Evolutionary conservation across 2,329 filamentous ascomycete species (phyloP).

Genomic region (Tetracladium maxilliforme): DNA sequence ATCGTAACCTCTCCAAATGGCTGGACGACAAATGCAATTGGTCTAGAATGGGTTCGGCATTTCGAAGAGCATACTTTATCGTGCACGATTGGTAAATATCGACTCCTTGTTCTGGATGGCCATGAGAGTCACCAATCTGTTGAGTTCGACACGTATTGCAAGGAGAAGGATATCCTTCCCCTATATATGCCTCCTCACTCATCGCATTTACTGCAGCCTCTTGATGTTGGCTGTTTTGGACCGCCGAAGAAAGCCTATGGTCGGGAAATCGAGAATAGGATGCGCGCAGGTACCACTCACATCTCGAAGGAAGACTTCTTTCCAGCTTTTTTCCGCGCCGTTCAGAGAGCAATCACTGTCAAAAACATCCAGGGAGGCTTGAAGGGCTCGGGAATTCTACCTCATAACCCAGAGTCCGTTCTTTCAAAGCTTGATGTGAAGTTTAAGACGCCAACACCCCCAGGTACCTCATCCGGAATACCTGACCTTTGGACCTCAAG

Average conservation of each 20-base stretch:
- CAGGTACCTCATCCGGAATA: neutral
- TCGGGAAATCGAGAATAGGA: constrained; percentile 8
- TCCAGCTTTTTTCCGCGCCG: constrained; percentile 9
- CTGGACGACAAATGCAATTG: constrained; percentile 15
- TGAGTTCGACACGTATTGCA: constrained; percentile 15
- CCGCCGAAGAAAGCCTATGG: constrained; percentile 14
- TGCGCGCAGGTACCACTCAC: constrained; percentile 9
- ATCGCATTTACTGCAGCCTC: constrained; percentile 18
- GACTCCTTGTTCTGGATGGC: constrained; percentile 18
- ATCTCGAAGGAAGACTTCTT: constrained; percentile 11
- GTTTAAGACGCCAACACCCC: constrained; percentile 6
- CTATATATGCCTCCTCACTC: constrained; percentile 16
- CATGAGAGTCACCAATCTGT: constrained; percentile 15
- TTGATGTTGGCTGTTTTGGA: constrained; percentile 17
- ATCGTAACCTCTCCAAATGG: constrained; percentile 12
- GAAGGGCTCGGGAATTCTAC: constrained; percentile 13
- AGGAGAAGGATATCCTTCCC: constrained; percentile 14
- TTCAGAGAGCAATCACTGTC: constrained; percentile 8
- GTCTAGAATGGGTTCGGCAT: constrained; percentile 14
- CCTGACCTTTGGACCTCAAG: constrained; percentile 4
- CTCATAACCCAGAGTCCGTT: constrained; percentile 14
- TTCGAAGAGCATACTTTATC: constrained; percentile 13
- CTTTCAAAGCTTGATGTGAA: constrained; percentile 15
- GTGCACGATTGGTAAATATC: constrained; percentile 8
- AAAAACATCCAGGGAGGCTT: constrained; percentile 13